Base-by-base conservation (phyloP, 805 yeast species). In the Scheffersomyces amazonensis region DNA sequence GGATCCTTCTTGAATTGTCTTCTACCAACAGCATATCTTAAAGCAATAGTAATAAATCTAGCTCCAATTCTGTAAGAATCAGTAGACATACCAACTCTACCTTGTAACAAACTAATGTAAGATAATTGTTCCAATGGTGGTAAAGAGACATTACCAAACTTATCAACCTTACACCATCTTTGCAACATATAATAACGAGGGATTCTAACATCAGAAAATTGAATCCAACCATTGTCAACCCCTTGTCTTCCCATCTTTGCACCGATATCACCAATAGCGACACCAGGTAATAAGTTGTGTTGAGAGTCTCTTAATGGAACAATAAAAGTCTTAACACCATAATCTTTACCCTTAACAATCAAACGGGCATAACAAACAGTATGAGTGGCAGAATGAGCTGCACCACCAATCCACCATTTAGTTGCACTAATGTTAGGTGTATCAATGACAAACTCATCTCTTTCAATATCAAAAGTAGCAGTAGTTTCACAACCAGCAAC, bases 401-500 rank as follows among this genome's bases (percentile, higher is more conserved):
- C 75, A 41, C 74, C 74, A 28, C 75, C 75, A 42, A 69, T 69
- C 75, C 75, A 69, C 75, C 75, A 69, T 50, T 69, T 69, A 44
- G 75, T 69, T 32, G 75, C 75, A 42, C 75, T 73, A 43, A 69
- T 61, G 46, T 69, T 73, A 5, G 75, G 75, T 21, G 75, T 69
- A 54, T 66, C 65, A 44, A 69, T 62, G 39, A 69, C 48, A 43
- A 69, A 69, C 49, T 68, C 69, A 47, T 69, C 75, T 17, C 56
- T 58, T 38, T 55, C 58, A 34, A 51, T 53, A 44, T 69, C 75
- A 36, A 64, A 68, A 31, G 71, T 60, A 21, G 80, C 80, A 18
- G 66, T 63, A 27, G 81, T 77, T 58, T 75, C 80, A 69, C 76
- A 71, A 37, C 80, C 75, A 6, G 67, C 75, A 31, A 80, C 81